Evolutionary conservation across 1,284 basidiomycete species (phyloP).

Genomic region (Ceratobasidium sp.): DNA sequence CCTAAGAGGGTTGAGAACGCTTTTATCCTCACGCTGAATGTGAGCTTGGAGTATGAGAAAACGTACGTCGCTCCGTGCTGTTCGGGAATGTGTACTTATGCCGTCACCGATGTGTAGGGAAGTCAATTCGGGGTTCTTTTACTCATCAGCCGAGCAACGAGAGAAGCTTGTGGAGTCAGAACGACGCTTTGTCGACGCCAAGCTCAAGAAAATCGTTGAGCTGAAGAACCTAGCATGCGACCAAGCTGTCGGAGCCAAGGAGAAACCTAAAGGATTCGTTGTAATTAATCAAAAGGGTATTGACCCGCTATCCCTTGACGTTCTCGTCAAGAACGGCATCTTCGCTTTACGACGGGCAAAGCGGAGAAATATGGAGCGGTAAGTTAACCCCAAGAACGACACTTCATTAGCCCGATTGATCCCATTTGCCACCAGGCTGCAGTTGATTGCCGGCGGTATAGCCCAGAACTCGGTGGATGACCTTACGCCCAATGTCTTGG

Average conservation of each 20-base stretch:
- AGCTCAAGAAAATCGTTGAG: slow-evolving; percentile 96
- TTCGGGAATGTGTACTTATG: slow-evolving; percentile 46
- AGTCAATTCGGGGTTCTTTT: slow-evolving; percentile 99
- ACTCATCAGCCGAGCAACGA: slow-evolving; percentile 97
- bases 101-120: slow-evolving; percentile 71
- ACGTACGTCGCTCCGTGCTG: slow-evolving; percentile 74
- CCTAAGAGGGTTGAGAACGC: slow-evolving; percentile 98
- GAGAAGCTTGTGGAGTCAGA: slow-evolving; percentile 99
- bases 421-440: slow-evolving; percentile 68
- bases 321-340: slow-evolving; percentile 97
- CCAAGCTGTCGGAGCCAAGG: slow-evolving; percentile 80
- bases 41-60: slow-evolving; percentile 99
- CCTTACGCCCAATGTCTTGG: slow-evolving; percentile 89
- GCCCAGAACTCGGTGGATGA: slow-evolving; percentile 99
- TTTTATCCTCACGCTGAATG: slow-evolving; percentile 95
- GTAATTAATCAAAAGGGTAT: slow-evolving; percentile 99
- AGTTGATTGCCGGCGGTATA: slow-evolving; percentile 93
- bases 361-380: slow-evolving; percentile 97
- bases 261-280: slow-evolving; percentile 86
- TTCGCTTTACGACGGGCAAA: slow-evolving; percentile 95
- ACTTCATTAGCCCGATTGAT: not conserved
- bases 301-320: slow-evolving; percentile 96
- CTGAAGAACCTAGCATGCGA: slow-evolving; percentile 98
- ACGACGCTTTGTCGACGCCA: slow-evolving; percentile 92
- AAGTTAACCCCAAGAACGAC: slow-evolving; percentile 52